phyloP scores from a whole-genome alignment of 805 yeast species.

The Candida dendrica region DNA sequence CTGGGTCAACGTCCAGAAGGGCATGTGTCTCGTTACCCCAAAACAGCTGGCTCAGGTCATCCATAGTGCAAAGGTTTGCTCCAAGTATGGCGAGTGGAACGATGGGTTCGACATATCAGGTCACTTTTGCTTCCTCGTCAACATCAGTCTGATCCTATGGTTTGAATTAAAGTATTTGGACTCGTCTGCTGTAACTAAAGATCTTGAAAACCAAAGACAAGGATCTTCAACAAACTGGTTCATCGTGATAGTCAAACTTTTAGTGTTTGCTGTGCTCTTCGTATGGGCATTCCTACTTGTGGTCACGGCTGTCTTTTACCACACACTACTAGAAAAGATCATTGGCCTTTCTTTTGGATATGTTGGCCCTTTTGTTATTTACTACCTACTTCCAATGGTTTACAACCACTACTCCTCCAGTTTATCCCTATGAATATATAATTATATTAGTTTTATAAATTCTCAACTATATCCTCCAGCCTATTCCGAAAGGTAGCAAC shows the following conservation, averaged over 20 bases:
- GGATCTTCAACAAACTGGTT: slow-evolving; percentile 3
- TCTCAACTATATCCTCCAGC: slow-evolving; percentile 10
- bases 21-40: slow-evolving; percentile 11
- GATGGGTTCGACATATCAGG: slow-evolving; percentile 50
- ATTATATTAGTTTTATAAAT: background rate
- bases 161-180: slow-evolving; percentile 19
- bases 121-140: slow-evolving; percentile 39
- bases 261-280: slow-evolving; percentile 11
- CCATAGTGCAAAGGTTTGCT: slow-evolving; percentile 26
- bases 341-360: slow-evolving; percentile 64
- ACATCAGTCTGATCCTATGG: slow-evolving; percentile 35
- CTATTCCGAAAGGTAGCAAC: slow-evolving; percentile 7
- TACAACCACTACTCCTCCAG: background rate
- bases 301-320: slow-evolving; percentile 80
- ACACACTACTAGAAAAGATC: slow-evolving; percentile 66
- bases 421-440: too few species aligned
- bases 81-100: slow-evolving; percentile 32
- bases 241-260: slow-evolving; percentile 9
- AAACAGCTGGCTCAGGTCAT: slow-evolving; percentile 8
- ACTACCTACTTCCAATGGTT: slow-evolving; percentile 15
- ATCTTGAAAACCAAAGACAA: slow-evolving; percentile 4
- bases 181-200: background rate
- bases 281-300: slow-evolving; percentile 53
- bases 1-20: slow-evolving; percentile 11
- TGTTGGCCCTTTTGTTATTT: slow-evolving; percentile 39